phyloP scores from a whole-genome alignment of 1,284 basidiomycete species.

The Sporisorium exsertum region DNA sequence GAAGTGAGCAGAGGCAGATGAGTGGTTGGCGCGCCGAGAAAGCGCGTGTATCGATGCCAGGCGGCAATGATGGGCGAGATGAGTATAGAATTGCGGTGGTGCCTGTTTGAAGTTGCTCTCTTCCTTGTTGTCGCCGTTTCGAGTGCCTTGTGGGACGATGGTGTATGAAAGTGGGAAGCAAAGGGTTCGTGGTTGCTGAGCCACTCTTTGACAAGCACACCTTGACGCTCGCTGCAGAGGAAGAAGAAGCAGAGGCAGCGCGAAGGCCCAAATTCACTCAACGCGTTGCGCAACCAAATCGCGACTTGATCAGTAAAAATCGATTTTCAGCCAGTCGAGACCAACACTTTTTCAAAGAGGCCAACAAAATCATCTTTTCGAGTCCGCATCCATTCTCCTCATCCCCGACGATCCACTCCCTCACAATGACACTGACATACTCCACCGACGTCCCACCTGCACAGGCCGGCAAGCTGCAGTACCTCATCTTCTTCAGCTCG shows the following conservation, averaged over 20 bases:
- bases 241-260: not conserved
- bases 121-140: not conserved
- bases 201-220: not conserved
- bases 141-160: not conserved
- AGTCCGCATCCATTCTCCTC: too few relatives aligned
- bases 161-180: not conserved
- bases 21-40: constrained; percentile 2
- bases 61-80: not conserved
- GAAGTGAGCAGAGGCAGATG: not conserved
- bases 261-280: constrained; percentile 1
- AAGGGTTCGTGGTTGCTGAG: constrained; percentile 3
- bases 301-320: too few relatives aligned
- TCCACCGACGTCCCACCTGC: constrained; percentile 18
- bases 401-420: too few relatives aligned
- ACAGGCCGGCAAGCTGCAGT: constrained; percentile 13
- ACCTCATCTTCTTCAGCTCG: constrained; percentile 56
- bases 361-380: not conserved
- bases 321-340: not conserved
- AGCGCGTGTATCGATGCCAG: constrained; percentile 3
- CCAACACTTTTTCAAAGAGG: constrained; percentile 6
- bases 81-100: not conserved
- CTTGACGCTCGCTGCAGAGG: not conserved
- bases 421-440: constrained; percentile 31
- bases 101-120: not conserved
- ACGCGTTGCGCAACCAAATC: not conserved